Evolutionary conservation across 495 filamentous ascomycete species (phyloP).

Genomic region (Xylaria sp.): DNA sequence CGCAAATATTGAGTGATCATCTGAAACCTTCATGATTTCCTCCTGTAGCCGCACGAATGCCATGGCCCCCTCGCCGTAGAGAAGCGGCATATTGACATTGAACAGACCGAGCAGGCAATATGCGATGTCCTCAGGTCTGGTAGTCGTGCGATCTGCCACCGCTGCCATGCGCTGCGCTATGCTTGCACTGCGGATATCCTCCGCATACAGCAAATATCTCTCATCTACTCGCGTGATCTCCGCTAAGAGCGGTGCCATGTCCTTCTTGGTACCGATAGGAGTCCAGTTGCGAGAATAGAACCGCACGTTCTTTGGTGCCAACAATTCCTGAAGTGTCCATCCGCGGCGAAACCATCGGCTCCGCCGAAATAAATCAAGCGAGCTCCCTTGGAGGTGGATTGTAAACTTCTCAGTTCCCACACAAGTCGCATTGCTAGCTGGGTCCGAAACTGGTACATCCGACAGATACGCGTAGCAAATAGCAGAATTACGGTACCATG

Average conservation of each 20-base stretch:
- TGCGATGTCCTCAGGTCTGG: conserved; percentile 33
- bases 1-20: conserved; percentile 29
- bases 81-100: conserved; percentile 34
- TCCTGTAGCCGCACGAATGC: conserved; percentile 32
- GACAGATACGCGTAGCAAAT: conserved; percentile 46
- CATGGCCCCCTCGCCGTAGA: conserved; percentile 37
- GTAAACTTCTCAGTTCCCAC: background rate
- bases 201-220: conserved; percentile 14
- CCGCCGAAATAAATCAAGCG: conserved; percentile 14
- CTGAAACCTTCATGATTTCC: conserved; percentile 32
- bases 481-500: conserved; percentile 39
- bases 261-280: conserved; percentile 23
- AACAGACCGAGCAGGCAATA: conserved; percentile 39
- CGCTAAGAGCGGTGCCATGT: conserved; percentile 12
- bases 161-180: conserved; percentile 37
- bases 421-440: background rate
- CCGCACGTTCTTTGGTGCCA: conserved; percentile 25
- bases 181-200: conserved; percentile 28
- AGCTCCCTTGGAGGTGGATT: background rate
- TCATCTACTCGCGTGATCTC: conserved; percentile 26
- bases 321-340: conserved; percentile 48
- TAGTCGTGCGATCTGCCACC: conserved; percentile 33
- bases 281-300: conserved; percentile 28
- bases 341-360: conserved; percentile 45
- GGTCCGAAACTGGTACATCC: background rate